phyloP scores from a whole-genome alignment of 306 rosid species.

The Erythrophleum fordii region DNA sequence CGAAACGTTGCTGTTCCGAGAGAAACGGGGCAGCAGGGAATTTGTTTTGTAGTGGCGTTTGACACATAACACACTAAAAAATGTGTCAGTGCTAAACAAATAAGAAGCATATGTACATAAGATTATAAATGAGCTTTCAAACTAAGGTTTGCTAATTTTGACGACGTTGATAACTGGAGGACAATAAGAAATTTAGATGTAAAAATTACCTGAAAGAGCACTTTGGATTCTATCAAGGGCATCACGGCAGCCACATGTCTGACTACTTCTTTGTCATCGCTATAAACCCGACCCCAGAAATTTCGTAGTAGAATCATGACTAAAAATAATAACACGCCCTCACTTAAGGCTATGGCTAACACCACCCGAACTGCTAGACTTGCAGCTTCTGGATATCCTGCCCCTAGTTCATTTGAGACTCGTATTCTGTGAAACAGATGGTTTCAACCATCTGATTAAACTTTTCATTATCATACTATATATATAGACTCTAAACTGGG shows the following conservation, averaged over 20 bases:
- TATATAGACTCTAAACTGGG: no score
- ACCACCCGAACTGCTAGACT: slow-evolving; percentile 8
- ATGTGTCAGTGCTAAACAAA: no score
- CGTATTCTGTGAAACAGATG: slow-evolving; percentile 40
- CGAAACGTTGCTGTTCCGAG: no score
- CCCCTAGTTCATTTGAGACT: slow-evolving; percentile 29
- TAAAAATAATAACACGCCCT: slow-evolving; percentile 26
- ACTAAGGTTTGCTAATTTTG: no score
- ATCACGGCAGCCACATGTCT: slow-evolving; percentile 50
- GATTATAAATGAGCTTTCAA: no score
- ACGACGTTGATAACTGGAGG: neutral
- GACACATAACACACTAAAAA: no score
- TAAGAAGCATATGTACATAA: no score
- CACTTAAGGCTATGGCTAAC: slow-evolving; percentile 2
- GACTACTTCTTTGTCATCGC: slow-evolving; percentile 53
- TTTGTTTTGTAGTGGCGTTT: no score
- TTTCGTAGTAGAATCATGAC: slow-evolving; percentile 51
- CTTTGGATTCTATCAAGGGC: slow-evolving; percentile 63
- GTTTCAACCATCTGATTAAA: neutral
- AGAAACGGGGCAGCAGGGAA: no score
- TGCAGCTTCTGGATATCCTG: slow-evolving; percentile 3
- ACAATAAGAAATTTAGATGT: neutral
- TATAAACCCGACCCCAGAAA: slow-evolving; percentile 58
- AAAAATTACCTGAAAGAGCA: slow-evolving; percentile 55
- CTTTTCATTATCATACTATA: neutral